Percentiles rank a stretch among this genome's conserved stretches.
Conservation (phyloP, 768 basidiomycete species). For the Boletellus ananiceps region DNA sequence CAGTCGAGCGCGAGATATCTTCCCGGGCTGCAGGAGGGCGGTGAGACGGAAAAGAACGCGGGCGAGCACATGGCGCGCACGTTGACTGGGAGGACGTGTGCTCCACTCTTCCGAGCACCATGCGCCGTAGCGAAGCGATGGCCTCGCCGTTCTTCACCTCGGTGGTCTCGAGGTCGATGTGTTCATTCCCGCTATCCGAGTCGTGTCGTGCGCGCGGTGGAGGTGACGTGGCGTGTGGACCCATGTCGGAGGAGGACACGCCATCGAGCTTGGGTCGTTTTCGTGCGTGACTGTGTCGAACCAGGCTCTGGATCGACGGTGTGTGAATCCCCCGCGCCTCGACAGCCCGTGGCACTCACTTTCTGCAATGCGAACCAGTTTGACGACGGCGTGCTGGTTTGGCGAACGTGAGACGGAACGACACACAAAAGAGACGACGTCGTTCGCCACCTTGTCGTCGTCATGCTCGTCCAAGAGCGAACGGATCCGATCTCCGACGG, state of each 20-base stretch:
- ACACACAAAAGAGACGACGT: conserved; percentile 1
- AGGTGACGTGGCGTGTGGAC: conserved; percentile 6
- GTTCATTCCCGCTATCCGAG: background rate
- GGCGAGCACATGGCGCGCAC: conserved; percentile 35
- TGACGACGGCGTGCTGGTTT: conserved; percentile 37
- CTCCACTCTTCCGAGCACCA: conserved; percentile 48
- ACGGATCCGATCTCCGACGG: conserved; percentile 19
- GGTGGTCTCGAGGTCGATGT: conserved; percentile 17
- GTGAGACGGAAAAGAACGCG: conserved; percentile 2
- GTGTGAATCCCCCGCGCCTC: background rate
- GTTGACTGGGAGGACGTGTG: conserved; percentile 38
- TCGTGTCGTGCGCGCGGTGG: background rate
- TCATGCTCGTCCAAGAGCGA: conserved; percentile 1
- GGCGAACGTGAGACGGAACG: conserved; percentile 3
- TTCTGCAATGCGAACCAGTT: conserved; percentile 56
- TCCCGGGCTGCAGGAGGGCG: conserved; percentile 44
- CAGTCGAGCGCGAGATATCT: conserved; percentile 87
- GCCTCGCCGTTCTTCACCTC: conserved; percentile 48
- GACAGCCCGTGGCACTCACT: conserved; percentile 29
- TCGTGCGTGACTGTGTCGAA: conserved; percentile 8
- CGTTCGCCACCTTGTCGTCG: conserved; percentile 8
- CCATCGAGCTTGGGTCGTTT: conserved; percentile 19
- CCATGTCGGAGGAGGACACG: background rate
- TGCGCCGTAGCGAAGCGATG: conserved; percentile 40
- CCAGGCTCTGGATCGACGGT: background rate